Base-by-base conservation (phyloP, 306 rosid species). In the Corylus avellana region DNA sequence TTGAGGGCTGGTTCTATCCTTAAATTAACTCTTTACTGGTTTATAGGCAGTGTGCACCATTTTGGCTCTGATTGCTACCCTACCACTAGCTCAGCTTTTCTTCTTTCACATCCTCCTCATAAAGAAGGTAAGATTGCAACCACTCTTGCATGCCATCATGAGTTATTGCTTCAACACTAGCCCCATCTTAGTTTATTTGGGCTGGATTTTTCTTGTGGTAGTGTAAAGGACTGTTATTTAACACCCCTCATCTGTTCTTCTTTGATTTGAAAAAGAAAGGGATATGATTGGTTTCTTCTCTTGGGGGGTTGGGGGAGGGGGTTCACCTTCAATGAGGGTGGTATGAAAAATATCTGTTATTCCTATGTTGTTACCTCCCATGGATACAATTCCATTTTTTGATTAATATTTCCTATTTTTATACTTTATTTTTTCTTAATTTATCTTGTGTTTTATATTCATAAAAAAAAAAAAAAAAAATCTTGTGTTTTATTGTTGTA, bases 101-200 rank as follows among this genome's bases (percentile, higher is more conserved):
- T 95, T 89, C 86, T 95, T 95, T 82, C 99, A 95, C 78, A 89
- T 95, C 83, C 99, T 95, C 82, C 97, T 95, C 78, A 89, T 93
- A 37, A 95, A 93, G 86, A 95, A 95, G 98, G 98, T 90, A 77
- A 70, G 85, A 39, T 47, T 55, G 16, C 22, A 37, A 25, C 32
- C 44, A 4, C 57, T 73, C 70, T 58, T 48, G 61, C 20, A 56
- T 48, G 64, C 46, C 35, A 70, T 58, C 68, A 32, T 63, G 27
- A 59, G 37, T 5, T 12, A 57, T 39, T 59, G 8, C 42, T 68
- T 68, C 27, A 42, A 18, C 25, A 68, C 29, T 42, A n/a, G 51
- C 32, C 16, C 72, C n/a, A n/a, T 68, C 51, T 66, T 37, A 7
- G 3, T 63, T 32, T 63, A 63, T 32, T 32, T 61, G 9, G 67